Evolutionary conservation across 371 early-diverging fungal genomes (phyloP), one percentile per base, ranked within the genome.

Genomic region (Syncephalastrum sp.): DNA sequence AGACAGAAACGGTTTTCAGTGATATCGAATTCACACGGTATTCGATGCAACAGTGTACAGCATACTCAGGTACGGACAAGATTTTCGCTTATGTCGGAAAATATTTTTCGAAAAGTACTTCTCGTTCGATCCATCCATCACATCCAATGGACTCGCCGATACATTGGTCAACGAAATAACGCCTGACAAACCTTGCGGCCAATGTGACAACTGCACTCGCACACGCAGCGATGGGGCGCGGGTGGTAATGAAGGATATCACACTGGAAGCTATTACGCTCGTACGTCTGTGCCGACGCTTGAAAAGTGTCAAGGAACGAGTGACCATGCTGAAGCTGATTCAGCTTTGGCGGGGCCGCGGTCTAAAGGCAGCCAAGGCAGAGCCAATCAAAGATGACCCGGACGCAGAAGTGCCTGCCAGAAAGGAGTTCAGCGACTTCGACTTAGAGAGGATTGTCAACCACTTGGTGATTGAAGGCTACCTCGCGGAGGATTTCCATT

Each of bases 51-150:
- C 48, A 80, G 88, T 88, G 4, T 80, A 81, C 42, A 74, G 72
- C 15, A 89, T 89, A 83, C 65, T 85, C 10, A 59, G 69, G 27
- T 91, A 89, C 64, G 86, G 86, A 5, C 88, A 89, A 64, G 77
- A 85, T 56, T 65, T 82, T 19, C 57, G 58, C 17, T 74, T 75
- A 5, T 91, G 91, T 55, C 82, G 91, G 16, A 88, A 90, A 53
- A 64, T 80, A n/a, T 59, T 82, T 1, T 81, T 91, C 48, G 89
- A 88, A 54, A 57, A 54, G 5, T 85, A 89, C 53, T 90, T 85
- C 65, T 67, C 74, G 6, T 65, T 71, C 41, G 76, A 75, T 27
- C 52, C 65, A 6, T 59, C 59, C 38, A 38, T 57, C 27, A 47
- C 50, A 24, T 50, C 58, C 21, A 42, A 47, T 3, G 41, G 21